These are phyloP conservation scores for Suhomyces anneliseae DNA, from an alignment of 1,139 yeast genomes.

Conservation along the genomic window DNA sequence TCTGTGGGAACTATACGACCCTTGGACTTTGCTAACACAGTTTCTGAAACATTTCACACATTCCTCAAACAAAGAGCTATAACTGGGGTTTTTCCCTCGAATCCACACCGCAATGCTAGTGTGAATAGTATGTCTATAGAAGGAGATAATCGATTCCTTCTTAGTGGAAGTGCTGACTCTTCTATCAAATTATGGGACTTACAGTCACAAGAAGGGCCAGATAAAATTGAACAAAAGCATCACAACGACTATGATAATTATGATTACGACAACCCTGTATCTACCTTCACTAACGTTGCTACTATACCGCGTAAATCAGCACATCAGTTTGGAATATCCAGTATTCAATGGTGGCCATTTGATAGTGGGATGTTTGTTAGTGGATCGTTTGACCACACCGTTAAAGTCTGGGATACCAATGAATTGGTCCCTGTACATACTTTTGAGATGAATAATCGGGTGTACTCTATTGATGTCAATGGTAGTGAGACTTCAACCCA, in stretches of 20 bases:
- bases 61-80: conserved; percentile 26
- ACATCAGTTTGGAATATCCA: conserved; percentile 74
- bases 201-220: conserved; percentile 20
- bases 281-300: conserved; percentile 31
- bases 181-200: conserved; percentile 65
- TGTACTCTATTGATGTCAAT: conserved; percentile 54
- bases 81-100: conserved; percentile 36
- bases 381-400: conserved; percentile 74
- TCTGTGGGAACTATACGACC: conserved; percentile 29
- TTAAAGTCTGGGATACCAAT: conserved; percentile 82
- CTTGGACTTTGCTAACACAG: conserved; percentile 36
- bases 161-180: conserved; percentile 81
- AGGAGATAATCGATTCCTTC: conserved; percentile 46
- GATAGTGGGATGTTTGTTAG: conserved; percentile 87
- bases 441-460: conserved; percentile 54
- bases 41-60: conserved; percentile 43
- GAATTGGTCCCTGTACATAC: conserved; percentile 62
- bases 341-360: conserved; percentile 83
- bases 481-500: conserved; percentile 24
- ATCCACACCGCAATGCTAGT: conserved; percentile 47
- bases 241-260: conserved; percentile 16
- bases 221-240: conserved; percentile 15
- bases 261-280: conserved; percentile 30
- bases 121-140: conserved; percentile 73
- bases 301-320: conserved; percentile 53